Conservation (phyloP, 1,284 basidiomycete species). For the Cutaneotrichosporon curvatum region DNA sequence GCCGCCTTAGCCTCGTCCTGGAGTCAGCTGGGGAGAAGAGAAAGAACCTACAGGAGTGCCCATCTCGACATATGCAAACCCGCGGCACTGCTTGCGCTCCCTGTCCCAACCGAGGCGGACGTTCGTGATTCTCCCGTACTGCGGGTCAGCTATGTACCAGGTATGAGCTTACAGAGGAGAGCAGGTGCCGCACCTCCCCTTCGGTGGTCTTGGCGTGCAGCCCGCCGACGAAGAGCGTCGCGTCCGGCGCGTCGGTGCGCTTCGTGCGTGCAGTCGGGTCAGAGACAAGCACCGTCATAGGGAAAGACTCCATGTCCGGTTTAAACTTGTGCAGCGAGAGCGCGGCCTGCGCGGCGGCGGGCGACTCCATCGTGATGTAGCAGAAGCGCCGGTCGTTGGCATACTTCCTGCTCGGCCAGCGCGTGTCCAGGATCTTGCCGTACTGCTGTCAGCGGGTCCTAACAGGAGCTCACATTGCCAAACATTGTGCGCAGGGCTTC, state of each 20-base stretch:
- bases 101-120: slow-evolving; percentile 70
- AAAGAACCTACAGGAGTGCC: slow-evolving; percentile 57
- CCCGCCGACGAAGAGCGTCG: slow-evolving; percentile 79
- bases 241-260: slow-evolving; percentile 76
- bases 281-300: slow-evolving; percentile 75
- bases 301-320: slow-evolving; percentile 56
- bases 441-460: slow-evolving; percentile 57
- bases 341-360: slow-evolving; percentile 69
- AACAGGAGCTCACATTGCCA: slow-evolving; percentile 59
- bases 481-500: slow-evolving; percentile 67
- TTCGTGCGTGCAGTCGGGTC: slow-evolving; percentile 83
- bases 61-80: slow-evolving; percentile 92
- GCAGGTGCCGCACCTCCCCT: slow-evolving; percentile 62
- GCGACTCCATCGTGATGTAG: slow-evolving; percentile 83
- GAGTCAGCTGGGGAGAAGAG: slow-evolving; percentile 1
- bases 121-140: slow-evolving; percentile 76
- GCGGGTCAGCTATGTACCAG: slow-evolving; percentile 6
- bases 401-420: slow-evolving; percentile 98
- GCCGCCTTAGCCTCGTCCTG: slow-evolving; percentile 66
- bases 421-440: slow-evolving; percentile 83
- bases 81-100: slow-evolving; percentile 60
- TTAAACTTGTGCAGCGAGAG: slow-evolving; percentile 70
- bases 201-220: slow-evolving; percentile 60
- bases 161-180: slow-evolving; percentile 64
- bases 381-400: slow-evolving; percentile 84